A percentile compares a stretch with the other conserved stretches of the same genome.
Evolutionary conservation across 2,329 filamentous ascomycete species (phyloP).

Genomic region (Neodidymelliopsis sp.): DNA sequence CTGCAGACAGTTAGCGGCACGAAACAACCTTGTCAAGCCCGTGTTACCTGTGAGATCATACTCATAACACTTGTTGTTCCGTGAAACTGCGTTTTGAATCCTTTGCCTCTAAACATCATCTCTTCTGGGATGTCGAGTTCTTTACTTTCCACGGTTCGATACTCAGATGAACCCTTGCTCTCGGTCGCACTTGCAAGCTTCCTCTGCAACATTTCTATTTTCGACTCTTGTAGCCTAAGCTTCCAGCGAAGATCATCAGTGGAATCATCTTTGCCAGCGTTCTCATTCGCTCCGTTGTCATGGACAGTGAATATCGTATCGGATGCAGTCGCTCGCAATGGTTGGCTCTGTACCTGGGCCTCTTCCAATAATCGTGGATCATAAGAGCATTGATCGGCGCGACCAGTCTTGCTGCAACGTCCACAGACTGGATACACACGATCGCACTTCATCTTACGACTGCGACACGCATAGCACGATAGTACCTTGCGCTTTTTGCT

Average conservation of each 20-base stretch:
- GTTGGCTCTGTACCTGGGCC: constrained; percentile 9
- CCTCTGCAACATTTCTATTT: constrained; percentile 42
- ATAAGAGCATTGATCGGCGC: constrained; percentile 53
- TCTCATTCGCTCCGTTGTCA: constrained; percentile 10
- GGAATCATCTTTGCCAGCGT: constrained; percentile 8
- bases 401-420: constrained; percentile 54
- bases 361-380: constrained; percentile 48
- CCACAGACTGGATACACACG: constrained; percentile 55
- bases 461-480: constrained; percentile 56
- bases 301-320: constrained; percentile 5
- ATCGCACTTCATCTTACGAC: constrained; percentile 58
- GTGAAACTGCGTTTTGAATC: constrained; percentile 56
- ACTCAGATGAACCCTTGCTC: constrained; percentile 24
- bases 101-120: constrained; percentile 53
- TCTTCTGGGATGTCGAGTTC: constrained; percentile 42
- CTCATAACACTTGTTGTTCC: constrained; percentile 52
- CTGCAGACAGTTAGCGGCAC: constrained; percentile 18
- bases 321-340: constrained; percentile 8
- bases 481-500: constrained; percentile 55
- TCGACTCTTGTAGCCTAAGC: constrained; percentile 40
- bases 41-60: constrained; percentile 43
- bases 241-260: constrained; percentile 38
- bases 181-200: constrained; percentile 35
- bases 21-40: neutral
- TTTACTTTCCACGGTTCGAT: constrained; percentile 19